Conservation (phyloP, 2,329 filamentous ascomycete species). For the Nectriaceae sp. region DNA sequence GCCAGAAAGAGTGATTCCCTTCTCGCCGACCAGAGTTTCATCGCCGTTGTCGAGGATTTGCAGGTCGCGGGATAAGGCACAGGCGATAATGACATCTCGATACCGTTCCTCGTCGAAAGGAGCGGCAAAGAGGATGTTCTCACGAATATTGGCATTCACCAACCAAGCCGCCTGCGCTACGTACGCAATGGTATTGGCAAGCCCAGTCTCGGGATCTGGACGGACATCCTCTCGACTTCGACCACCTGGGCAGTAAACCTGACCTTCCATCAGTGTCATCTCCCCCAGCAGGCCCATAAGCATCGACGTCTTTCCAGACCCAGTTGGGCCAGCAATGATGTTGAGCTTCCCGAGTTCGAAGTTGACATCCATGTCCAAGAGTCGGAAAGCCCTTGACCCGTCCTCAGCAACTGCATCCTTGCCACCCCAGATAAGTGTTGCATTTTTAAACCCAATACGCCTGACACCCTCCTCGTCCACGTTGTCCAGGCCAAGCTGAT, state of each 20-base stretch:
- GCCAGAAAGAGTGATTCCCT: slow-evolving; percentile 93
- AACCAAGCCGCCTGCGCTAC: slow-evolving; percentile 97
- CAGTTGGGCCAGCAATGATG: slow-evolving; percentile 89
- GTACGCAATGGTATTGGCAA: slow-evolving; percentile 92
- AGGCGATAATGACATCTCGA: slow-evolving; percentile 84
- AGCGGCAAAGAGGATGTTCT: slow-evolving; percentile 91
- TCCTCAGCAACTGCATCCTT: slow-evolving; percentile 62
- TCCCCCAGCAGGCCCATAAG: slow-evolving; percentile 95
- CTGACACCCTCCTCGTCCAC: slow-evolving; percentile 68
- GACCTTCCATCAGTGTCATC: slow-evolving; percentile 84
- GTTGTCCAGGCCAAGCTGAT: slow-evolving; percentile 74
- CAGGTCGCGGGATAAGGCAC: slow-evolving; percentile 86
- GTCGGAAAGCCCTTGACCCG: slow-evolving; percentile 73
- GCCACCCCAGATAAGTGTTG: slow-evolving; percentile 87
- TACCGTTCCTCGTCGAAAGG: slow-evolving; percentile 82
- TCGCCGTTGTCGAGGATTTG: slow-evolving; percentile 92
- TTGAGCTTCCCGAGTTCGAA: slow-evolving; percentile 88
- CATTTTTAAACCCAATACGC: slow-evolving; percentile 81
- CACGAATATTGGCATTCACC: slow-evolving; percentile 91
- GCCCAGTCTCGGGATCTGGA: slow-evolving; percentile 77
- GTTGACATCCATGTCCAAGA: slow-evolving; percentile 80
- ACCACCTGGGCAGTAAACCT: slow-evolving; percentile 82
- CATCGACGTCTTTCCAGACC: slow-evolving; percentile 92
- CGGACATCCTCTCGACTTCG: slow-evolving; percentile 83
- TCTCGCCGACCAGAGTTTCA: slow-evolving; percentile 92